Base-by-base conservation (phyloP, 306 rosid genomes). In the Prunus mongolica region DNA sequence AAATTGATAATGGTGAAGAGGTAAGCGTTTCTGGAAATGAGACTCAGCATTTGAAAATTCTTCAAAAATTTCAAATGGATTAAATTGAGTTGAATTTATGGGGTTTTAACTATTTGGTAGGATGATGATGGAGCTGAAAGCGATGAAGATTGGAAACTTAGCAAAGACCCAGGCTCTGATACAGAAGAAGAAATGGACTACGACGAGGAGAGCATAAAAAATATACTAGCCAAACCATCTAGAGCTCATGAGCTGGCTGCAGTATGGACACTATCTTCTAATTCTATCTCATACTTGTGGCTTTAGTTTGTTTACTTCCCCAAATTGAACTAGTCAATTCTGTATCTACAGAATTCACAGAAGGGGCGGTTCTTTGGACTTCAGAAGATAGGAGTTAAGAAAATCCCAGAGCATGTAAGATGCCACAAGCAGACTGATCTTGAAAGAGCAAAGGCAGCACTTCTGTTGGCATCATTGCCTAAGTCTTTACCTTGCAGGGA, bases 371-470 rank as follows among this genome's bases (percentile, higher is more conserved):
- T 88, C 85, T 89, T 78, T 51, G 97, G 98, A 67, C 97, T 95
- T 82, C 89, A 92, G 83, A 95, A 92, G 85, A 83, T 90, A 67
- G 98, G 98, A 56, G 74, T 89, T 51, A 92, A 89, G 88, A 86
- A 63, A 80, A 95, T 95, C 80, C 97, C 96, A 6, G 86, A 85
- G 82, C 90, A 89, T 73, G 84, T 88, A 68, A 89, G 97, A 88
- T 86, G 89, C 77, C 98, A 84, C 88, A 95, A 88, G 76, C 95
- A 85, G 80, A 95, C 97, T 78, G 94, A 89, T 79, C 84, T 95
- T 58, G 97, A 95, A 81, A 90, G 89, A 80, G 98, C 97, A 83
- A 95, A 92, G 88, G 89, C 98, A 58, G 76, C 91, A 69, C 91
- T 95, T 81, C 68, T 92, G 81, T 82, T 95, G 86, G 84, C 97